phyloP scores from a whole-genome alignment of 176 grass and related monocot genomes.

The Eragrostis curvula region DNA sequence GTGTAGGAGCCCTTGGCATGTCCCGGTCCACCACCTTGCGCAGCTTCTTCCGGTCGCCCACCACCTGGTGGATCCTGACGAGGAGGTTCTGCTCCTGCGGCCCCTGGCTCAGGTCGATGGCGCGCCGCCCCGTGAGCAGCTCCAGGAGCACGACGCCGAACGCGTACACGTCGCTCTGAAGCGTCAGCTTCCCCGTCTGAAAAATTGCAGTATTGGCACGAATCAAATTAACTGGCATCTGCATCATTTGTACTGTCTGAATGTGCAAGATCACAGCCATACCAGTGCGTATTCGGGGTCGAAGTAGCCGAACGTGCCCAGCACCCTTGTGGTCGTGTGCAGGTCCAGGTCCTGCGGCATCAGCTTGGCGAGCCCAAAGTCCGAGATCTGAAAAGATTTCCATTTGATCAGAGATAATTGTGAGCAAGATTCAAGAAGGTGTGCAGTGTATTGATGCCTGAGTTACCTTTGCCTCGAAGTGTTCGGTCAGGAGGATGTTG shows the following conservation, averaged over 20 bases:
- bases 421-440: not conserved
- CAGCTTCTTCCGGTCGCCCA: slow-evolving; percentile 77
- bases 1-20: slow-evolving; percentile 82
- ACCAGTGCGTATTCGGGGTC: slow-evolving; percentile 97
- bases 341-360: slow-evolving; percentile 91
- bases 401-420: not conserved
- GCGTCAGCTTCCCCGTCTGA: slow-evolving; percentile 95
- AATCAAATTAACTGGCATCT: not conserved
- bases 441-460: not conserved
- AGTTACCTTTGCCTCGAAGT: slow-evolving; percentile 87
- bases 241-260: not conserved
- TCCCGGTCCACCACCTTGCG: slow-evolving; percentile 83
- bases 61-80: slow-evolving; percentile 73
- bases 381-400: slow-evolving; percentile 70
- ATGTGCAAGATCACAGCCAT: not conserved
- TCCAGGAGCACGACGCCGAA: slow-evolving; percentile 98
- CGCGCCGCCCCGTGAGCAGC: slow-evolving; percentile 92
- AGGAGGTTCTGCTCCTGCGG: slow-evolving; percentile 85
- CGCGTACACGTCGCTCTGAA: slow-evolving; percentile 97
- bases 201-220: not conserved
- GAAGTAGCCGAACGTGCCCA: slow-evolving; percentile 99
- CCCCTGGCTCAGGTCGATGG: slow-evolving; percentile 87
- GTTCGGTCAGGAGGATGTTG: slow-evolving; percentile 80
- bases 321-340: slow-evolving; percentile 76
- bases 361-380: slow-evolving; percentile 92